These are phyloP conservation scores for Claviceps sp. DNA, from an alignment of 2,329 filamentous ascomycete genomes.

Conservation along the genomic window DNA sequence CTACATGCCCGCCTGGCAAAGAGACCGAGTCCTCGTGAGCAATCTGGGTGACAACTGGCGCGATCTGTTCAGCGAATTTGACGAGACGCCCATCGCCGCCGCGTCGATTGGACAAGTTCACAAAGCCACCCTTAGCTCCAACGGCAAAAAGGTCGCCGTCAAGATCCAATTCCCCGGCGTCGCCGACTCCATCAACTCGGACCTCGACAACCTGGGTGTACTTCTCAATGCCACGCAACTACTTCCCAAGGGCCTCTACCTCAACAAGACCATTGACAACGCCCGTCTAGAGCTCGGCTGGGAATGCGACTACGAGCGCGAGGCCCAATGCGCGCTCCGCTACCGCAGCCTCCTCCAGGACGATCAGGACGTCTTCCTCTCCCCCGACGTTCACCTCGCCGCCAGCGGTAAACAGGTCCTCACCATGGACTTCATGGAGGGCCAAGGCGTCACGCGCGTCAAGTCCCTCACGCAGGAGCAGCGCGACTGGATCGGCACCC, in stretches of 20 bases:
- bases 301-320: slow-evolving; percentile 92
- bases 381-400: slow-evolving; percentile 65
- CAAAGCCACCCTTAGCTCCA: slow-evolving; percentile 64
- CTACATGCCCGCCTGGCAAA: slow-evolving; percentile 93
- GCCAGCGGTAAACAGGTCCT: slow-evolving; percentile 78
- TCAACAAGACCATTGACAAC: slow-evolving; percentile 96
- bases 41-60: slow-evolving; percentile 81
- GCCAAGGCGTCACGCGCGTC: slow-evolving; percentile 72
- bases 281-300: slow-evolving; percentile 82
- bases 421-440: slow-evolving; percentile 86
- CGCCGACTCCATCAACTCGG: slow-evolving; percentile 88
- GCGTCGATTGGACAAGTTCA: slow-evolving; percentile 97
- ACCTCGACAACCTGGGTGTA: slow-evolving; percentile 84
- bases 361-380: slow-evolving; percentile 60
- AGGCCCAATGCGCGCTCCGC: slow-evolving; percentile 65
- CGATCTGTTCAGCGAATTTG: slow-evolving; percentile 68
- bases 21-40: slow-evolving; percentile 64
- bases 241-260: slow-evolving; percentile 79
- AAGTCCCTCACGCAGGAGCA: slow-evolving; percentile 65
- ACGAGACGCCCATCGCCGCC: slow-evolving; percentile 84
- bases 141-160: slow-evolving; percentile 67
- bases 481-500: slow-evolving; percentile 90
- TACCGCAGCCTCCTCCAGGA: slow-evolving; percentile 59
- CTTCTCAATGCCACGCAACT: slow-evolving; percentile 83
- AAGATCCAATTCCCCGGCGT: slow-evolving; percentile 98